Conservation (phyloP, 352 stramenopile genomes). For the Phytophthora foliorum region DNA sequence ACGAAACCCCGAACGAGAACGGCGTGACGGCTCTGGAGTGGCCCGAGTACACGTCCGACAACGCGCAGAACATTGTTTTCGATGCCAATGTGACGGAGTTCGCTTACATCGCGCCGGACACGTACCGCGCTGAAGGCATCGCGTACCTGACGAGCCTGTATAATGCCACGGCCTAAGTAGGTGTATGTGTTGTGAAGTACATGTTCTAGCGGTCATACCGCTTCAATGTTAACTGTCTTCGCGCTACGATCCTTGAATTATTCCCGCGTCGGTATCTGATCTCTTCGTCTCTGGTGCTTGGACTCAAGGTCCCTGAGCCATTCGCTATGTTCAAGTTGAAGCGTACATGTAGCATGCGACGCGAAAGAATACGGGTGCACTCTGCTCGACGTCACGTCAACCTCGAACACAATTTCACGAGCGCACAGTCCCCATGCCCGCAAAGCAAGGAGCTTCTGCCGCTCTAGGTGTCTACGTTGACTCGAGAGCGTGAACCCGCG, state of each 20-base stretch:
- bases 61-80: slow-evolving; percentile 38
- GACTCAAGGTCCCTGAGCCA: no score
- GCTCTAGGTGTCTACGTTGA: no score
- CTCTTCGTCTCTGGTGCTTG: no score
- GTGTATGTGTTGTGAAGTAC: background rate
- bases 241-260: background rate
- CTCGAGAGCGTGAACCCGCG: no score
- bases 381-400: background rate
- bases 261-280: no score
- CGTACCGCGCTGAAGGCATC: slow-evolving; percentile 14
- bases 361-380: background rate
- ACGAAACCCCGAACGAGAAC: slow-evolving; percentile 18
- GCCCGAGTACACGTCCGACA: slow-evolving; percentile 33
- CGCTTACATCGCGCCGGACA: slow-evolving; percentile 28
- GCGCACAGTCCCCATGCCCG: no score
- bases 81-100: slow-evolving; percentile 24
- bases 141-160: background rate
- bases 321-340: background rate
- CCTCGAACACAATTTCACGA: background rate
- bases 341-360: background rate
- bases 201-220: background rate
- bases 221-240: background rate
- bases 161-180: background rate
- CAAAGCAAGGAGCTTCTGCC: no score
- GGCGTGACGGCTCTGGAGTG: slow-evolving; percentile 31